Conservation (phyloP, 1,284 basidiomycete genomes). For the Boletus semigastroideus region DNA sequence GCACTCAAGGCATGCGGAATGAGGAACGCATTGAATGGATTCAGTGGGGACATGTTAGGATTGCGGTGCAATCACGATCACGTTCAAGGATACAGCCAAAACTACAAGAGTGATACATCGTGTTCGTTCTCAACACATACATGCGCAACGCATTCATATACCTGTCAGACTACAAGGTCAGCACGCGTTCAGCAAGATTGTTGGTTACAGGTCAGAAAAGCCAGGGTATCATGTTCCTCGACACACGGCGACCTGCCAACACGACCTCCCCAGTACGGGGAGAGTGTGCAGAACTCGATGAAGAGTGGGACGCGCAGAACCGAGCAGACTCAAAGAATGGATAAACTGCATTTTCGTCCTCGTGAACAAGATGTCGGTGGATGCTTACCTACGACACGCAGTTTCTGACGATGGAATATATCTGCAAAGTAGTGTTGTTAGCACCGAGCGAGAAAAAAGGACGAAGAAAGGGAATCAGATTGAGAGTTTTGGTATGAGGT, state of each 20-base stretch:
- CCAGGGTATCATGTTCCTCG: constrained; percentile 62
- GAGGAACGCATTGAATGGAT: too few species aligned
- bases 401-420: background rate
- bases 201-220: constrained; percentile 57
- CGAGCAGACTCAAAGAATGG: constrained; percentile 72
- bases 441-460: background rate
- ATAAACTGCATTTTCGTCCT: constrained; percentile 75
- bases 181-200: background rate
- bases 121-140: background rate
- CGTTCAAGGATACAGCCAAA: background rate
- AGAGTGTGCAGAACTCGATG: constrained; percentile 33
- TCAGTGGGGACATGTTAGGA: too few species aligned
- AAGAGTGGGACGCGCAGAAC: constrained; percentile 37
- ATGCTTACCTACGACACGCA: constrained; percentile 18
- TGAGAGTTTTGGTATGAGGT: constrained; percentile 56
- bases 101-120: background rate
- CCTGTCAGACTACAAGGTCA: constrained; percentile 3
- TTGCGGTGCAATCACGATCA: too few species aligned
- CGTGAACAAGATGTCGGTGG: constrained; percentile 1
- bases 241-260: constrained; percentile 38
- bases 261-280: constrained; percentile 51
- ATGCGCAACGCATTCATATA: background rate
- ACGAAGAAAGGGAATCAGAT: constrained; percentile 40
- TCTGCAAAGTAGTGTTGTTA: background rate
- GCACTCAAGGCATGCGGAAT: too few species aligned